These are phyloP conservation scores for Blakeslea trispora DNA, from an alignment of 371 early-diverging fungal genomes.

Conservation along the genomic window DNA sequence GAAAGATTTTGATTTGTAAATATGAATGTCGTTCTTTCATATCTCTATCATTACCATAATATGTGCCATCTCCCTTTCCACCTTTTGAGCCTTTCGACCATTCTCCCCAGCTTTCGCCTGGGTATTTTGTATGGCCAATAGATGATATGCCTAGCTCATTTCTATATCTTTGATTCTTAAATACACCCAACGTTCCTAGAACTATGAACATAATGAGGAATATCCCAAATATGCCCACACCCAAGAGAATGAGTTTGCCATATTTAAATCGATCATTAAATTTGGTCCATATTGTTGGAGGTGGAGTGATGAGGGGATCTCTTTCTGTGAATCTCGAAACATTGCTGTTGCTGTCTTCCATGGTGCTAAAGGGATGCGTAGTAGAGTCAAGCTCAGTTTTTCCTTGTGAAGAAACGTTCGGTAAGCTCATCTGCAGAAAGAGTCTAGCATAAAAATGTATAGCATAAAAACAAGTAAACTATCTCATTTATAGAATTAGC, in stretches of 20 bases:
- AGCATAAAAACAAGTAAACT: not conserved
- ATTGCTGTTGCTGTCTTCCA: conserved; percentile 17
- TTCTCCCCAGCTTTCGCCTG: conserved; percentile 44
- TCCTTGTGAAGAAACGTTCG: not conserved
- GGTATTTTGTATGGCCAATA: conserved; percentile 37
- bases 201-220: conserved; percentile 39
- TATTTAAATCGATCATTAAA: conserved; percentile 32
- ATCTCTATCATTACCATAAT: conserved; percentile 34
- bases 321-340: conserved; percentile 18
- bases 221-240: conserved; percentile 24
- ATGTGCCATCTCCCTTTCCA: conserved; percentile 51
- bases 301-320: conserved; percentile 24
- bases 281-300: conserved; percentile 42
- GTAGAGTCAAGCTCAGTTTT: not conserved
- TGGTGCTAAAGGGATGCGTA: conserved; percentile 17
- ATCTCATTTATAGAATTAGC: not conserved
- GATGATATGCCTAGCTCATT: conserved; percentile 28
- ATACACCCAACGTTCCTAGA: conserved; percentile 37
- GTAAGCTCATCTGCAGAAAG: not conserved
- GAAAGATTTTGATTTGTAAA: not conserved
- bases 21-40: not conserved
- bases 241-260: conserved; percentile 33
- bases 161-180: conserved; percentile 35
- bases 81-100: conserved; percentile 27
- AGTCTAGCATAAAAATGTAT: not conserved